Conservation (phyloP, 306 rosid species). For the Quercus parvula region DNA sequence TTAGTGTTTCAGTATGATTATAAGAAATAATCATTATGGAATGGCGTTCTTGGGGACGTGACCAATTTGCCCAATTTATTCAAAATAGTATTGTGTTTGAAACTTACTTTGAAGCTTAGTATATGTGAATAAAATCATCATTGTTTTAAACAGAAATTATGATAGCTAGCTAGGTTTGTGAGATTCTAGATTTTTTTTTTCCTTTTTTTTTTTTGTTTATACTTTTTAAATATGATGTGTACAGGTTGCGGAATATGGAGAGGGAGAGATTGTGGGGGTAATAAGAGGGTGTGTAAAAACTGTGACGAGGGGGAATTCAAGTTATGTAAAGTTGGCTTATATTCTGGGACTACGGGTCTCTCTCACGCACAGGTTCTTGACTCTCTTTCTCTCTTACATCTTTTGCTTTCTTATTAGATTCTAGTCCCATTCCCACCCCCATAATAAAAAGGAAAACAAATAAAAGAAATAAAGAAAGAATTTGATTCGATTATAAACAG, state of each 20-base stretch:
- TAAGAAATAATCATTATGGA: too few species aligned
- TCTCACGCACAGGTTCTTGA: conserved; percentile 62
- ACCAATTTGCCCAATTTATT: too few species aligned
- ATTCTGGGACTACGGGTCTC: conserved; percentile 92
- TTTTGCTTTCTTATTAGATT: conserved; percentile 20
- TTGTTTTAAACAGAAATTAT: too few species aligned
- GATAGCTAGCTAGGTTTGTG: neutral
- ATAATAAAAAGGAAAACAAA: neutral
- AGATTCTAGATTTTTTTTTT: neutral
- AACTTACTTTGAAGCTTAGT: too few species aligned
- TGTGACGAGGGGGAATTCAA: conserved; percentile 59
- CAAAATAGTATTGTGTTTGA: too few species aligned
- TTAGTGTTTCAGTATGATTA: too few species aligned
- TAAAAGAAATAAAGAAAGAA: conserved; percentile 25
- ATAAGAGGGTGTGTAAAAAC: conserved; percentile 87
- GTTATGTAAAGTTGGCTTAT: conserved; percentile 65
- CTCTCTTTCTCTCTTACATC: conserved; percentile 13
- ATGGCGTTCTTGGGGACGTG: too few species aligned
- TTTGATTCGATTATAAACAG: conserved; percentile 62
- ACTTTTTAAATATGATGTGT: neutral
- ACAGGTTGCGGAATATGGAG: conserved; percentile 91
- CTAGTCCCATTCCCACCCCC: conserved; percentile 27
- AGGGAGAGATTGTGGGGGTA: conserved; percentile 66
- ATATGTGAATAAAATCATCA: too few species aligned
- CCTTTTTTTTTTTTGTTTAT: neutral